Evolutionary conservation across 2,329 filamentous ascomycete species (phyloP).

Genomic region (Huntiella bhutanensis): DNA sequence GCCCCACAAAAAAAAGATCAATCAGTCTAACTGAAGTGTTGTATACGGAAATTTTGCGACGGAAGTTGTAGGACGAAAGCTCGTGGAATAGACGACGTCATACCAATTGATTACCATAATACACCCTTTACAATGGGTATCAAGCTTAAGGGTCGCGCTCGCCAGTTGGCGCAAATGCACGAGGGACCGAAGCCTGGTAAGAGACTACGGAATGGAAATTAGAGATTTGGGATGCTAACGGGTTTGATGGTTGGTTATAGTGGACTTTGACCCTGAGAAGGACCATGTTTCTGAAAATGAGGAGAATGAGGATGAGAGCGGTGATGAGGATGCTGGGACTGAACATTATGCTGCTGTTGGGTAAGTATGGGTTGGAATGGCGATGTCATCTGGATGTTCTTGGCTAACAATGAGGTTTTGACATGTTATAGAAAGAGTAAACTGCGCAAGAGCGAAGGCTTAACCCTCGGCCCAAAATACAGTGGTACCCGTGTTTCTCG

Average conservation of each 20-base stretch:
- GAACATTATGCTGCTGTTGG: conserved; percentile 75
- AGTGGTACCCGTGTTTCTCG: conserved; percentile 58
- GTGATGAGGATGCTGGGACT: conserved; percentile 41
- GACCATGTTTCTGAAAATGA: conserved; percentile 36
- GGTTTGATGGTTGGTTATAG: background rate
- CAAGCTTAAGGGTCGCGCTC: conserved; percentile 10
- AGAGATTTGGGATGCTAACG: too few relatives aligned
- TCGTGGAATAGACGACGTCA: too few relatives aligned
- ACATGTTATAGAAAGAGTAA: conserved; percentile 48
- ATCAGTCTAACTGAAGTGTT: background rate
- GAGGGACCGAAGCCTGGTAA: conserved; percentile 10
- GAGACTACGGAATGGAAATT: background rate
- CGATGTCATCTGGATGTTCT: background rate
- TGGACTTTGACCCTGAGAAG: conserved; percentile 63
- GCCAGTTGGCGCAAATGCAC: conserved; percentile 9
- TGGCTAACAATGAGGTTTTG: background rate
- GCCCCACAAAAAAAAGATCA: conserved; percentile 12
- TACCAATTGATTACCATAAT: too few relatives aligned
- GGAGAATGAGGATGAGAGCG: conserved; percentile 31
- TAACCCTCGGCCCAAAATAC: conserved; percentile 61
- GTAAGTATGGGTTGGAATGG: conserved; percentile 20
- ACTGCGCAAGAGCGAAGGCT: conserved; percentile 51
- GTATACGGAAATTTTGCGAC: conserved; percentile 10
- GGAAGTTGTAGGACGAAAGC: background rate
- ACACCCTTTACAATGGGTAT: conserved; percentile 1